Base-by-base conservation (phyloP, 768 basidiomycete species). In the Lentinula guzmanii region DNA sequence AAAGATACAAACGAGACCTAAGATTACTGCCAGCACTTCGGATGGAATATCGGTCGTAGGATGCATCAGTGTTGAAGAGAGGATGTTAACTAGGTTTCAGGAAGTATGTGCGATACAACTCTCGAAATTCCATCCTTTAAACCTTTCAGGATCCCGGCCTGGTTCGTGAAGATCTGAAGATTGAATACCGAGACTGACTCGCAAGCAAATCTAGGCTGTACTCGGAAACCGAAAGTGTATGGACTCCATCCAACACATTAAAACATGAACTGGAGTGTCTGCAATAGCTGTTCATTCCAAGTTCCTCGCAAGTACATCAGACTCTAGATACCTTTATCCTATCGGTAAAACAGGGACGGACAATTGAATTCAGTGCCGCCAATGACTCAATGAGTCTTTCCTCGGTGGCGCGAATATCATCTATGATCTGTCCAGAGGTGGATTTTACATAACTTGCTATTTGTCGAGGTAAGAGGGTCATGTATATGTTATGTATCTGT, bases 161-260 rank as follows among this genome's bases (percentile, higher is more conserved):
- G 46, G 46, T 48, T 39, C 21, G 35, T 39, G 35, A 39, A 21
- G 53, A 34, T 39, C n/a, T 31, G 24, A 15, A 41, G 24, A 41
- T 13, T 56, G 55, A 16, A 56, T 56, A 37, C 55, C 28, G 55
- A 55, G 55, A 43, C 42, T 56, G 55, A 56, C 55, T 56, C 55
- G 43, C 8, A 28, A 56, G 28, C 18, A 8, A 33, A 10, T 41
- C 39, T 54, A 54, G 53, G 53, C 53, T 54, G 53, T 54, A 54
- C 33, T 39, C 53, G 53, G 53, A 54, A 54, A 52, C 34, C 51
- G 33, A 48, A 48, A 21, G 21, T 48, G 46, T 48, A 48, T 24
- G n/a, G 18, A 24, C n/a, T 18, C 43, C 43, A 16, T n/a, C 16
- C 21, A 48, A 48, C 51, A 52, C 34, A 51, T 10, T 52, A 11